A percentile compares a stretch with the other conserved stretches of the same genome.
Conservation (phyloP, 768 basidiomycete genomes). For the Boletus reticuloceps region DNA sequence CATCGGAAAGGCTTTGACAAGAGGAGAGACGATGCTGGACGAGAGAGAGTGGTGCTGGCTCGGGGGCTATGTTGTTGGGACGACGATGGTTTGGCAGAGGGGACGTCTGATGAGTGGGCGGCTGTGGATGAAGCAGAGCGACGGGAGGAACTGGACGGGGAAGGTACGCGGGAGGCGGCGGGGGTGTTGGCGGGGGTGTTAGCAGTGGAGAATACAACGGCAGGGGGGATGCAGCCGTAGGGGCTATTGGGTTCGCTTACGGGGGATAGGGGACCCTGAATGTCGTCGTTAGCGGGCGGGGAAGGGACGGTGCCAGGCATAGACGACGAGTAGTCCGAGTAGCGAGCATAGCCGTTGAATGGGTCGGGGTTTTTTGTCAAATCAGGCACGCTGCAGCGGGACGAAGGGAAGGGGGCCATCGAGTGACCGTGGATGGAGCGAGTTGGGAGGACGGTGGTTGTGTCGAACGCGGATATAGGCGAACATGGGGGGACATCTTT, state of each 20-base stretch:
- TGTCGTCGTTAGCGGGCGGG: conserved; percentile 29
- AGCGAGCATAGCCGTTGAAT: conserved; percentile 69
- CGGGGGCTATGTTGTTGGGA: conserved; percentile 30
- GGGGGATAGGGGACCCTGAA: conserved; percentile 26
- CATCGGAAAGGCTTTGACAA: conserved; percentile 87
- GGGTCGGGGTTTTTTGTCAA: conserved; percentile 44
- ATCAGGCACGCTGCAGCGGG: conserved; percentile 26
- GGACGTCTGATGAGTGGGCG: conserved; percentile 18
- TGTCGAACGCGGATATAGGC: conserved; percentile 51
- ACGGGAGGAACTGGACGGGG: conserved; percentile 23
- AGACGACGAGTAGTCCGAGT: conserved; percentile 59
- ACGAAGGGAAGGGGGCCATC: conserved; percentile 33
- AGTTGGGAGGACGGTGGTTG: conserved; percentile 52
- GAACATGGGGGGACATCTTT: conserved; percentile 26
- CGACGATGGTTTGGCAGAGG: conserved; percentile 26
- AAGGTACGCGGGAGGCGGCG: conserved; percentile 42
- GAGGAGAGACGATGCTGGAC: conserved; percentile 56
- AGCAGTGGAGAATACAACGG: conserved; percentile 55
- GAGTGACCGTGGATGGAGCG: conserved; percentile 38
- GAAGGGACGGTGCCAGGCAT: conserved; percentile 56
- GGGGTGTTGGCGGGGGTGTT: conserved; percentile 49
- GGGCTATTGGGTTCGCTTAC: conserved; percentile 33
- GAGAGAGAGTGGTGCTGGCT: conserved; percentile 46
- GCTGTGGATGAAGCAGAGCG: conserved; percentile 7
- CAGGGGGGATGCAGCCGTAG: conserved; percentile 61